Percentiles rank a stretch among this genome's conserved stretches.
Evolutionary conservation across 2,329 filamentous ascomycete genomes (phyloP).

Genomic region (Aspergillus flavus): DNA sequence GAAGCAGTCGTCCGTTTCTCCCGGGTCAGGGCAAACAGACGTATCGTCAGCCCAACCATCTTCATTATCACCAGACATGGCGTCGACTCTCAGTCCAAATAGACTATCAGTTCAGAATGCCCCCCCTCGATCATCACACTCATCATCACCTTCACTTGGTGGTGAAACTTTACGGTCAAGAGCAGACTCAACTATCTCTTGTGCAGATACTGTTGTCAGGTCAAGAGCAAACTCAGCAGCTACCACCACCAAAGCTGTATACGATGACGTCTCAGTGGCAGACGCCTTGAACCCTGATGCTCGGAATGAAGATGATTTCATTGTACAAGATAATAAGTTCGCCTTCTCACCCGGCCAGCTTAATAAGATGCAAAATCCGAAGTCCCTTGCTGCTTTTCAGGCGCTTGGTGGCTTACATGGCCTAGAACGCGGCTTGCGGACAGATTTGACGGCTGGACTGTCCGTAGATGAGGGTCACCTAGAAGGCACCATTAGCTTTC

Average conservation of each 20-base stretch:
- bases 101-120: conserved; percentile 29
- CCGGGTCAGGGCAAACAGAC: conserved; percentile 8
- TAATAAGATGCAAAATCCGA: conserved; percentile 86
- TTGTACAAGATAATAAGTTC: conserved; percentile 78
- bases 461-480: conserved; percentile 73
- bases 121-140: conserved; percentile 36
- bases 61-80: conserved; percentile 29
- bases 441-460: conserved; percentile 71
- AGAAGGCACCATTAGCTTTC: conserved; percentile 69
- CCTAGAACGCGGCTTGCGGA: conserved; percentile 76
- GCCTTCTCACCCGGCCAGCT: conserved; percentile 78
- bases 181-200: conserved; percentile 44
- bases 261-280: conserved; percentile 41
- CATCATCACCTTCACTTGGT: conserved; percentile 41
- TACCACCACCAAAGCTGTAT: conserved; percentile 26
- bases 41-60: conserved; percentile 18
- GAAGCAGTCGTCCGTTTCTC: conserved; percentile 7
- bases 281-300: conserved; percentile 75
- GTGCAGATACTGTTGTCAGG: conserved; percentile 35
- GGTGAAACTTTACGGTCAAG: conserved; percentile 49
- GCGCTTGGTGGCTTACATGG: conserved; percentile 76
- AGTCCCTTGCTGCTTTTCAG: conserved; percentile 80
- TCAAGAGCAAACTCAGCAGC: conserved; percentile 39
- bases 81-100: conserved; percentile 25
- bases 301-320: conserved; percentile 75